phyloP scores from a whole-genome alignment of 2,329 filamentous ascomycete species.

The Endoconidiophora laricicola region DNA sequence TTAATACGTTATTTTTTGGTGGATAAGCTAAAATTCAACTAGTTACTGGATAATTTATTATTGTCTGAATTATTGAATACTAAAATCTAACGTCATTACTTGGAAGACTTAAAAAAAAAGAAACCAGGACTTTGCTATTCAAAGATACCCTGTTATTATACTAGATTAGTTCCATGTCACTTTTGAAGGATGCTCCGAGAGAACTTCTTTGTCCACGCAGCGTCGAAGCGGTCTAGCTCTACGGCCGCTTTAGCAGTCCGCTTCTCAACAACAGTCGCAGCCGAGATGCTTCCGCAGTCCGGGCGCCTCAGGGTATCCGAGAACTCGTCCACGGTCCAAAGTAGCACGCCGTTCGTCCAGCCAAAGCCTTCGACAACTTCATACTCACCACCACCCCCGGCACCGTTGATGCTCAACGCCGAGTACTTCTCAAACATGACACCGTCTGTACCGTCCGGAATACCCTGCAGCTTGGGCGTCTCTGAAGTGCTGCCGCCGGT shows the following conservation, averaged over 20 bases:
- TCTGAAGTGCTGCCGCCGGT: constrained; percentile 44
- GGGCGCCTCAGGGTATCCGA: constrained; percentile 36
- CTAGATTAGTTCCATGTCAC: not conserved
- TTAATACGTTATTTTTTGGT: too few species aligned
- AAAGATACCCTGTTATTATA: too few species aligned
- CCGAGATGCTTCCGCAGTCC: constrained; percentile 34
- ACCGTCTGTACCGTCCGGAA: constrained; percentile 28
- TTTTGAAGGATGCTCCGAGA: constrained; percentile 14
- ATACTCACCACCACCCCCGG: constrained; percentile 51
- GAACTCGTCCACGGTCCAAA: constrained; percentile 50
- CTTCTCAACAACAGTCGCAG: constrained; percentile 12
- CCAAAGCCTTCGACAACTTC: constrained; percentile 54
- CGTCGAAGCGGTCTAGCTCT: constrained; percentile 29
- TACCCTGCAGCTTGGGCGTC: constrained; percentile 32
- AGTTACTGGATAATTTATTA: too few species aligned
- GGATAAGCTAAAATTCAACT: too few species aligned
- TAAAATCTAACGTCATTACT: too few species aligned
- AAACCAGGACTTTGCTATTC: too few species aligned
- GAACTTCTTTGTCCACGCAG: constrained; percentile 32
- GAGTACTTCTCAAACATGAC: constrained; percentile 58
- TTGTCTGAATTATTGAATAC: too few species aligned
- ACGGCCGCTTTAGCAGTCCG: constrained; percentile 24
- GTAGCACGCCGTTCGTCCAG: constrained; percentile 52
- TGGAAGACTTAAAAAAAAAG: too few species aligned
- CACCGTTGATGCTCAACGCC: constrained; percentile 41